Percentiles rank a stretch among this genome's conserved stretches.
Evolutionary conservation across 805 yeast species (phyloP).

Genomic region (Metschnikowia kofuensis): DNA sequence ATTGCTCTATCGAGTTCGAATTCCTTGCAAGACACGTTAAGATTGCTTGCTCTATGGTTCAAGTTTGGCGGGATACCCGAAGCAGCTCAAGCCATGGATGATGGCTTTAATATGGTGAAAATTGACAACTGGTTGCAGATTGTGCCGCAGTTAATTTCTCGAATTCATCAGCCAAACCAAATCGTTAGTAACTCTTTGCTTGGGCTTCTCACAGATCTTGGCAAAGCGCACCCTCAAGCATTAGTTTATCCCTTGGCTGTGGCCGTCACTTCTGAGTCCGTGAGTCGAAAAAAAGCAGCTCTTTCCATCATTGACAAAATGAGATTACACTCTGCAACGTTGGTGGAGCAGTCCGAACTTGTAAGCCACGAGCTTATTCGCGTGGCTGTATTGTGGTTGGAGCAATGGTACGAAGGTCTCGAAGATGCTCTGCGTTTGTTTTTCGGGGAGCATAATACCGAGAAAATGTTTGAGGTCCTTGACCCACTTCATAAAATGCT

Average conservation of each 20-base stretch:
- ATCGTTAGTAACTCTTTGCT: slow-evolving; percentile 77
- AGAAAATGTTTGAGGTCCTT: slow-evolving; percentile 86
- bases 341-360: slow-evolving; percentile 89
- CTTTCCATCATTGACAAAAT: slow-evolving; percentile 85
- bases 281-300: slow-evolving; percentile 89
- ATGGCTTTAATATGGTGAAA: slow-evolving; percentile 85
- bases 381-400: slow-evolving; percentile 96
- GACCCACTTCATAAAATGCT: slow-evolving; percentile 87
- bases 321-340: slow-evolving; percentile 78
- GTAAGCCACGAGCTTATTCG: slow-evolving; percentile 93
- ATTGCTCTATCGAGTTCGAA: slow-evolving; percentile 82
- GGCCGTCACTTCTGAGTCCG: slow-evolving; percentile 90
- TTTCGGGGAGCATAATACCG: slow-evolving; percentile 92
- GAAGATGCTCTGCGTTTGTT: slow-evolving; percentile 94
- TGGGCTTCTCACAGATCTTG: slow-evolving; percentile 79
- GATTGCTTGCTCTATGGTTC: slow-evolving; percentile 92
- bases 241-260: slow-evolving; percentile 93
- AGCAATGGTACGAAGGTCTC: slow-evolving; percentile 95
- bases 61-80: slow-evolving; percentile 92
- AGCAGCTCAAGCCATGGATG: slow-evolving; percentile 85
- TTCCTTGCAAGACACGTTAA: slow-evolving; percentile 87
- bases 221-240: slow-evolving; percentile 96
- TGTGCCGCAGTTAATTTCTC: slow-evolving; percentile 90
- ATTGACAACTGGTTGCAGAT: slow-evolving; percentile 95
- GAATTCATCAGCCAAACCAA: slow-evolving; percentile 93